A percentile compares a stretch with the other conserved stretches of the same genome.
Conservation (phyloP, 2,329 filamentous ascomycete genomes). For the Trichoderma semiorbis region DNA sequence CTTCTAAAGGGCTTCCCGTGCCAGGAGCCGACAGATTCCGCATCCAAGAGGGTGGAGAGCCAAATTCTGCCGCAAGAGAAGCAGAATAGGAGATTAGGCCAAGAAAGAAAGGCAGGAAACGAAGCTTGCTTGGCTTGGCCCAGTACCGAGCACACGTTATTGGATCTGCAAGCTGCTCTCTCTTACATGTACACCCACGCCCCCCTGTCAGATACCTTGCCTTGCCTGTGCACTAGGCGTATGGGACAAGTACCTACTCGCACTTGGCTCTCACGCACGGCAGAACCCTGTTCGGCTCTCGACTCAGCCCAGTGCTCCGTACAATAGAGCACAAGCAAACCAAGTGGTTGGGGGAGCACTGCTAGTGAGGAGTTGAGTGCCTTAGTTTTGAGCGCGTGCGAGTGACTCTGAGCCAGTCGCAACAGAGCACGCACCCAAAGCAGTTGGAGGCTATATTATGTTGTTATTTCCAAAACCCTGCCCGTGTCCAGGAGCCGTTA, state of each 20-base stretch:
- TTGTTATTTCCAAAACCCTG: background rate
- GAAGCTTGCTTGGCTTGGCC: background rate
- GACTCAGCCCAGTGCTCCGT: conserved; percentile 14
- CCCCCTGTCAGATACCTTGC: background rate
- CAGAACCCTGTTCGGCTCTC: conserved; percentile 13
- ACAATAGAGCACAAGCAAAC: background rate
- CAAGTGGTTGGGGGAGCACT: background rate
- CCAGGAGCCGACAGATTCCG: conserved; percentile 4
- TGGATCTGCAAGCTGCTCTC: background rate
- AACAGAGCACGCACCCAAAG: background rate
- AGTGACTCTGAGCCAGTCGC: background rate
- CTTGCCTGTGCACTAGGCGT: background rate
- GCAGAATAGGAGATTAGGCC: background rate
- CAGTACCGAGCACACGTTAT: background rate
- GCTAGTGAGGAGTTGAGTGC: background rate
- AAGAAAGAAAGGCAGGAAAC: background rate
- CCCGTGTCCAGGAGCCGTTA: background rate
- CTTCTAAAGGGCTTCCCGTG: conserved; percentile 1
- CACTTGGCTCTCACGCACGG: background rate
- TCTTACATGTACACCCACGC: background rate
- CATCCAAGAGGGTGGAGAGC: background rate
- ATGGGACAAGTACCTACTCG: background rate
- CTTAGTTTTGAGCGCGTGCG: background rate
- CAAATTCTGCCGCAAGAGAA: background rate
- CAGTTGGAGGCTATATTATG: background rate